These are phyloP conservation scores for Cryomyces antarcticus DNA, from an alignment of 495 filamentous ascomycete species.

Conservation along the genomic window DNA sequence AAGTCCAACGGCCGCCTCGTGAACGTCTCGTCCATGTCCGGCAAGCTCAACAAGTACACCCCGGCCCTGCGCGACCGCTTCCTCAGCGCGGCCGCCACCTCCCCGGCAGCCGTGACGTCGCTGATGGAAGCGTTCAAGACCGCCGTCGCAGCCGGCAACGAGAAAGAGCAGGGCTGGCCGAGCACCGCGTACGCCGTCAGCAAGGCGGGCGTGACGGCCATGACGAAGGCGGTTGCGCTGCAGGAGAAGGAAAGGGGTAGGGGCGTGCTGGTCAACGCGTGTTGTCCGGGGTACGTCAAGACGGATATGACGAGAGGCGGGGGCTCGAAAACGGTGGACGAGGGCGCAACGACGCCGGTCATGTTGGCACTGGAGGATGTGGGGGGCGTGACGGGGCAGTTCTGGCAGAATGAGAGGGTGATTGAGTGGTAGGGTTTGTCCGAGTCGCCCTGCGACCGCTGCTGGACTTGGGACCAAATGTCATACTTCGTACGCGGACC, in stretches of 20 bases:
- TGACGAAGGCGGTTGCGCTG: constrained; percentile 21
- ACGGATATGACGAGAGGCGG: constrained; percentile 32
- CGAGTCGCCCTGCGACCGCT: not conserved
- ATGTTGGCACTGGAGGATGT: constrained; percentile 29
- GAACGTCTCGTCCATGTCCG: constrained; percentile 25
- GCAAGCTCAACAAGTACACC: constrained; percentile 24
- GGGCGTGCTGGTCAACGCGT: constrained; percentile 26
- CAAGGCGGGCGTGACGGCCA: constrained; percentile 25
- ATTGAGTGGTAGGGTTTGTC: constrained; percentile 19
- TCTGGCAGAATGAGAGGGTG: constrained; percentile 25
- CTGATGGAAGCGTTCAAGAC: constrained; percentile 24
- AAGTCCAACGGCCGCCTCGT: constrained; percentile 22
- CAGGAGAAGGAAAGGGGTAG: constrained; percentile 16
- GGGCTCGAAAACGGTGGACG: constrained; percentile 24
- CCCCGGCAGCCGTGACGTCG: constrained; percentile 18
- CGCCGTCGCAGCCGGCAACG: constrained; percentile 19
- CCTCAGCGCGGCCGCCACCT: constrained; percentile 15
- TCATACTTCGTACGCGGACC: no score
- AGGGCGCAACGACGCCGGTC: constrained; percentile 31
- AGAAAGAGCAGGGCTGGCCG: constrained; percentile 25
- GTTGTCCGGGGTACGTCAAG: constrained; percentile 30
- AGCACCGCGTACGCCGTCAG: constrained; percentile 26
- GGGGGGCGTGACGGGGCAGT: constrained; percentile 19
- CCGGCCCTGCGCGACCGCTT: constrained; percentile 15
- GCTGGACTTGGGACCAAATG: no score